Evolutionary conservation across 352 stramenopile species (phyloP), one percentile per base, ranked within the genome.

Genomic region (Phytophthora cryptogea): DNA sequence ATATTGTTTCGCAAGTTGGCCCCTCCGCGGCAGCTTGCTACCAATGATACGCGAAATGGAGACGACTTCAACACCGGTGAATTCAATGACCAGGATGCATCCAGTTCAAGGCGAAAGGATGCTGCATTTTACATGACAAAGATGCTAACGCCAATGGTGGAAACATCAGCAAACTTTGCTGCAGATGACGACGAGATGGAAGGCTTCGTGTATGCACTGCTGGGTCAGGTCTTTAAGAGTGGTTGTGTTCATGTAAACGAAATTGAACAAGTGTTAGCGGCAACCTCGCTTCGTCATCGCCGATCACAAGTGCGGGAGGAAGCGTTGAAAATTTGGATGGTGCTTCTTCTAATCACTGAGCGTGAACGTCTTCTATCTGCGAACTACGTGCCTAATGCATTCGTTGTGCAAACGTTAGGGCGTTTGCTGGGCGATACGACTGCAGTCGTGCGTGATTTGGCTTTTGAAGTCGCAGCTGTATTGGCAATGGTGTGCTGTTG

Each of bases 301-400:
- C 65, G 76, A 4, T 59, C 76, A 3, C 76, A 88, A 67, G 63
- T 93, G 2, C 78, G 84, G 10, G 81, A 89, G 54, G 76, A 89
- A 68, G 78, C 69, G 8, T 37, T 83, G 0, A 77, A 74, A 52
- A 59, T 88, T 13, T 91, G 80, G 80, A 76, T 86, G 9, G 57
- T 86, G 2, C 48, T 83, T 5, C 39, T 89, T 23, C 48, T 91
- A 2, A 63, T 71, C 1, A 44, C 51, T 0, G 46, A 76, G 0
- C 54, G 58, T n/a, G 50, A 80, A 8, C 40, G 40, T 8, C 56
- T 73, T 14, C n/a, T 70, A 2, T 35, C 54, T 20, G 30, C 23
- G 13, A 63, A 55, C 2, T 73, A 73, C 16, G 41, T 27, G 31
- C 59, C 65, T 8, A 59, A 43, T 46, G 63, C 27, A 44, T 63